These are phyloP conservation scores for Myriosclerotinia duriaeana DNA, from an alignment of 2,329 filamentous ascomycete genomes.

Conservation along the genomic window DNA sequence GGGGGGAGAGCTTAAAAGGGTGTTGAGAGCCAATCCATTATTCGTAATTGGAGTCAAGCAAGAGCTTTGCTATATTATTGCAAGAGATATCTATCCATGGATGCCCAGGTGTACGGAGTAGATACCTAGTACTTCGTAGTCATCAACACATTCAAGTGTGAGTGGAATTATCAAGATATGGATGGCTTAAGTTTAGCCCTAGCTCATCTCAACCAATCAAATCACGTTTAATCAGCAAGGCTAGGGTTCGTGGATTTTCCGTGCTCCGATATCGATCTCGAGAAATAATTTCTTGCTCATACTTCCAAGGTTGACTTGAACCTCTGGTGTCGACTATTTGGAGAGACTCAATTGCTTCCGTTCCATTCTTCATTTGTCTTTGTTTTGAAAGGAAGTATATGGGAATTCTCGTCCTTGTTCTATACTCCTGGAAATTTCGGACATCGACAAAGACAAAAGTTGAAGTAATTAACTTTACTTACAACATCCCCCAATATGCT, in stretches of 20 bases:
- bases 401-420: neutral
- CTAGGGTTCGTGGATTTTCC: slow-evolving; percentile 15
- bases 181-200: neutral
- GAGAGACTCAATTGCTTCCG: neutral
- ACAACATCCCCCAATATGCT: slow-evolving; percentile 29
- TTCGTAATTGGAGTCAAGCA: neutral
- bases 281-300: slow-evolving; percentile 24
- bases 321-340: neutral
- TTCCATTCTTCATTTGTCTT: neutral
- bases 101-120: too few relatives aligned
- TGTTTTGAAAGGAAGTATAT: neutral
- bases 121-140: neutral
- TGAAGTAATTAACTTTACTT: slow-evolving; percentile 22
- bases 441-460: slow-evolving; percentile 1
- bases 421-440: neutral
- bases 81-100: neutral
- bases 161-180: neutral
- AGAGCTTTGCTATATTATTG: too few relatives aligned
- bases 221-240: slow-evolving; percentile 12
- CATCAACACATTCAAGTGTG: neutral
- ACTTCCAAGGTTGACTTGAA: neutral
- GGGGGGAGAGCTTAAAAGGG: neutral
- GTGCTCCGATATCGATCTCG: slow-evolving; percentile 24
- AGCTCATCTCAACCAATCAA: slow-evolving; percentile 14
- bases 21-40: neutral